Percentiles rank a stretch among this genome's conserved stretches.
Evolutionary conservation across 345 rosid species (phyloP).

Genomic region (Aquilaria sinensis): DNA sequence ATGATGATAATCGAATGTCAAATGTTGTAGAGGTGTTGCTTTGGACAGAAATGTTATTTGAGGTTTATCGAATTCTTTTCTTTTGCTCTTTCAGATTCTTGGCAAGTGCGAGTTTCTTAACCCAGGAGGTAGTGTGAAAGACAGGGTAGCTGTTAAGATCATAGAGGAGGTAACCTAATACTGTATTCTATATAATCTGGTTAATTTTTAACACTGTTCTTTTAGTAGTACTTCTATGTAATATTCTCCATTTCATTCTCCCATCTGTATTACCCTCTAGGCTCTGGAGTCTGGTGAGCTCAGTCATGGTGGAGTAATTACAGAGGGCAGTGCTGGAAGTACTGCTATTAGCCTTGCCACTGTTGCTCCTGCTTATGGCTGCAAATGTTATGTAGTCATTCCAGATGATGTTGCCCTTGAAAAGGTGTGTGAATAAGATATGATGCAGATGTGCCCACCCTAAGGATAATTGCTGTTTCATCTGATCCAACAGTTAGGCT

Average conservation of each 20-base stretch:
- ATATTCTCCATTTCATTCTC: background rate
- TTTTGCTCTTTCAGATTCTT: slow-evolving; percentile 51
- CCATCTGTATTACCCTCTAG: slow-evolving; percentile 23
- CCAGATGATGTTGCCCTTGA: slow-evolving; percentile 95
- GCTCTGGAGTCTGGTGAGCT: slow-evolving; percentile 81
- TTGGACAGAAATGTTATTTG: background rate
- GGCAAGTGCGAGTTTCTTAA: slow-evolving; percentile 94
- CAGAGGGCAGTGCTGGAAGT: slow-evolving; percentile 96
- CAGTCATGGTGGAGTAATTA: slow-evolving; percentile 63
- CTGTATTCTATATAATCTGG: background rate
- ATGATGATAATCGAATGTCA: background rate
- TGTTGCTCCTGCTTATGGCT: slow-evolving; percentile 81
- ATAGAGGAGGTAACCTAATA: slow-evolving; percentile 66
- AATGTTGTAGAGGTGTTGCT: background rate
- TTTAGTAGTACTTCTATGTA: background rate
- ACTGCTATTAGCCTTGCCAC: slow-evolving; percentile 98
- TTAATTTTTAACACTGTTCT: background rate
- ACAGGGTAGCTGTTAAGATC: slow-evolving; percentile 83
- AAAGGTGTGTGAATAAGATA: slow-evolving; percentile 43
- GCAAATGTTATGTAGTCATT: slow-evolving; percentile 93
- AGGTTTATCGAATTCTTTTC: background rate
- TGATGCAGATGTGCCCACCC: background rate
- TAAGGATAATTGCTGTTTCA: background rate
- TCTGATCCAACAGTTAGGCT: background rate
- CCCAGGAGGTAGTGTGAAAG: slow-evolving; percentile 98